These are phyloP conservation scores for Aspergillus sp. DNA, from an alignment of 2,329 filamentous ascomycete genomes.

Conservation along the genomic window DNA sequence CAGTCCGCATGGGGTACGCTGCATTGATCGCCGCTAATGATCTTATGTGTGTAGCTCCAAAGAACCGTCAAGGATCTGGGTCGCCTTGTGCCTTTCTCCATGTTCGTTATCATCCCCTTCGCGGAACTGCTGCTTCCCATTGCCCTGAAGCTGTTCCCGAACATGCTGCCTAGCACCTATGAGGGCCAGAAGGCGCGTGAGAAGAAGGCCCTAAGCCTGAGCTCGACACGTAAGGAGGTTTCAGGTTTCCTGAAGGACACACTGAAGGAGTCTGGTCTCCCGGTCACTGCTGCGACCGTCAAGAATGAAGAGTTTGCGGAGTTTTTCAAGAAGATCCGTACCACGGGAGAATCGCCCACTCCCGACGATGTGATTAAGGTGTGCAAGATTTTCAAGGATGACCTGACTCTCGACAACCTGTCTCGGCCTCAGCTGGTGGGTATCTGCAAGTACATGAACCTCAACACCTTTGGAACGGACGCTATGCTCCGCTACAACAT, in stretches of 20 bases:
- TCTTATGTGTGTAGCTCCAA: slow-evolving; percentile 58
- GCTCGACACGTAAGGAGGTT: slow-evolving; percentile 89
- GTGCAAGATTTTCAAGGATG: slow-evolving; percentile 98
- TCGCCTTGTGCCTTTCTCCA: slow-evolving; percentile 90
- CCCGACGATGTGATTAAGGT: slow-evolving; percentile 94
- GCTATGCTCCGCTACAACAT: slow-evolving; percentile 97
- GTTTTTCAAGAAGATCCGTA: slow-evolving; percentile 95
- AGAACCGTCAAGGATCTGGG: slow-evolving; percentile 92
- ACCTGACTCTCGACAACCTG: slow-evolving; percentile 94
- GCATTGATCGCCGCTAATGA: slow-evolving; percentile 2
- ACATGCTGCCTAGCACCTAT: slow-evolving; percentile 95
- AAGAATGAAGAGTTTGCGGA: slow-evolving; percentile 92
- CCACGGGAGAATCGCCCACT: slow-evolving; percentile 86
- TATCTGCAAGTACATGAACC: slow-evolving; percentile 98
- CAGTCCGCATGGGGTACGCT: neutral
- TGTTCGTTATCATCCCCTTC: slow-evolving; percentile 96
- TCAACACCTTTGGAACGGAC: slow-evolving; percentile 95
- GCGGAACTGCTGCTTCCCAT: slow-evolving; percentile 90
- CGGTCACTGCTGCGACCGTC: slow-evolving; percentile 77
- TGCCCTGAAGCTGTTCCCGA: slow-evolving; percentile 92
- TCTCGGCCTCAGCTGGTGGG: slow-evolving; percentile 93
- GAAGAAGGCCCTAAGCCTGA: slow-evolving; percentile 76
- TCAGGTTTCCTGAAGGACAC: slow-evolving; percentile 87
- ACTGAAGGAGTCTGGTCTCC: slow-evolving; percentile 87
- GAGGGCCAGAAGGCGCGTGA: slow-evolving; percentile 91